phyloP scores from a whole-genome alignment of 768 basidiomycete genomes.

The Calocybe cyanea region DNA sequence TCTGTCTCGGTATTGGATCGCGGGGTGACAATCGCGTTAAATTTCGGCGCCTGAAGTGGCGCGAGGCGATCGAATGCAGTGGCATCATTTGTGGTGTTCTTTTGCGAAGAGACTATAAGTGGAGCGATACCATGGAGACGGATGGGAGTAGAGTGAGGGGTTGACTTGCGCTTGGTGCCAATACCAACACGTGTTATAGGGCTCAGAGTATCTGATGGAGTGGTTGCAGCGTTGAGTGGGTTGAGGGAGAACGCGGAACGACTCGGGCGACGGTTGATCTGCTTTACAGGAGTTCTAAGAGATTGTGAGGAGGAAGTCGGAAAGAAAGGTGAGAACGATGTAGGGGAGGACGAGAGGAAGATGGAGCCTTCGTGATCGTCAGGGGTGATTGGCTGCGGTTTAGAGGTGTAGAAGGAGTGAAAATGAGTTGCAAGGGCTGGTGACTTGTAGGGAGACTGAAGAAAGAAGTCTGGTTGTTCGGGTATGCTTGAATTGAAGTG shows the following conservation, averaged over 20 bases:
- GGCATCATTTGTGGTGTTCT: slow-evolving; percentile 33
- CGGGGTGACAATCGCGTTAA: slow-evolving; percentile 40
- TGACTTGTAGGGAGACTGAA: slow-evolving; percentile 49
- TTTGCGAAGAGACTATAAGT: slow-evolving; percentile 41
- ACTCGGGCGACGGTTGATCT: slow-evolving; percentile 32
- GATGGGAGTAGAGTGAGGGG: slow-evolving; percentile 51
- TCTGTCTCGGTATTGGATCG: slow-evolving; percentile 56
- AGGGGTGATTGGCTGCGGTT: slow-evolving; percentile 38
- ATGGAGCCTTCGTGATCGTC: slow-evolving; percentile 59
- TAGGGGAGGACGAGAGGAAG: slow-evolving; percentile 49
- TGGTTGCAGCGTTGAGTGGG: slow-evolving; percentile 26
- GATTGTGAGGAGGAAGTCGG: slow-evolving; percentile 43
- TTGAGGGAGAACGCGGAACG: slow-evolving; percentile 40
- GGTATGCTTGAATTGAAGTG: slow-evolving; percentile 19
- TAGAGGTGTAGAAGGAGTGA: slow-evolving; percentile 31
- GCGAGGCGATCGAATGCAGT: slow-evolving; percentile 48
- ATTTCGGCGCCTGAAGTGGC: slow-evolving; percentile 50
- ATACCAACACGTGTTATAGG: slow-evolving; percentile 32
- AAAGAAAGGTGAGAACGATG: slow-evolving; percentile 36
- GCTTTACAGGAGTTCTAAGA: slow-evolving; percentile 61
- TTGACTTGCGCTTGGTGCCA: slow-evolving; percentile 68
- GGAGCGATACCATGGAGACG: slow-evolving; percentile 46
- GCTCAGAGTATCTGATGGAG: slow-evolving; percentile 17
- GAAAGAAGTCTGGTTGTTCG: slow-evolving; percentile 49
- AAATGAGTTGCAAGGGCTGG: slow-evolving; percentile 35